Evolutionary conservation across 352 stramenopile genomes (phyloP), one percentile per base, ranked within the genome.

Genomic region (Pilasporangium apinafurcum): DNA sequence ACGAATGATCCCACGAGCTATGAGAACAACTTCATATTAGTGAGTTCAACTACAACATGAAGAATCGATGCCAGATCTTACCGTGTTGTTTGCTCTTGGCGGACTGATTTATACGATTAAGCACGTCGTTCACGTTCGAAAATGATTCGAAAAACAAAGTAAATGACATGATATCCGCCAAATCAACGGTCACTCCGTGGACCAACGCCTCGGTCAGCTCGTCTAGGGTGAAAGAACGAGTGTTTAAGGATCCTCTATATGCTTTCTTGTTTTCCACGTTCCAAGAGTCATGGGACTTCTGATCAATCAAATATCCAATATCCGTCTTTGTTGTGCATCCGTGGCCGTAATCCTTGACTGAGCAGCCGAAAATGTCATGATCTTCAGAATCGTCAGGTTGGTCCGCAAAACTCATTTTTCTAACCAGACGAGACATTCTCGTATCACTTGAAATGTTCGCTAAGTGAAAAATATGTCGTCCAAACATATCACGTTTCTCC

Each of bases 71-170:
- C 4, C 17, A 31, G 28, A 37, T 9, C 59, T 29, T 51, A 88
- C 76, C 61, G 63, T 77, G 62, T 7, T 59, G 55, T 5, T 55
- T 56, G 32, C 66, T 69, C 36, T 66, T 67, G 20, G 75, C 50
- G 30, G 70, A 58, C 17, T 69, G 55, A 21, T 54, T 72, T n/a
- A 88, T 37, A 8, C 62, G 60, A 39, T 78, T 63, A 20, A 84
- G 38, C 29, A 91, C 57, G 51, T 81, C 62, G 20, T 81, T 74
- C 18, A 88, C 27, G 37, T 55, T 83, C 35, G 75, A 71, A 42
- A 88, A 88, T 16, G 51, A 76, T 24, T 86, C 75, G 16, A 88
- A 28, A 38, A 86, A 88, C 34, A 91, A 43, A 18, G 83, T 62
- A 34, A 91, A 91, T 2, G 75, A 55, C 30, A 86, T 51, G 1